Base-by-base conservation (phyloP, 129 eudicot species). In the Chrysanthemum seticuspe region DNA sequence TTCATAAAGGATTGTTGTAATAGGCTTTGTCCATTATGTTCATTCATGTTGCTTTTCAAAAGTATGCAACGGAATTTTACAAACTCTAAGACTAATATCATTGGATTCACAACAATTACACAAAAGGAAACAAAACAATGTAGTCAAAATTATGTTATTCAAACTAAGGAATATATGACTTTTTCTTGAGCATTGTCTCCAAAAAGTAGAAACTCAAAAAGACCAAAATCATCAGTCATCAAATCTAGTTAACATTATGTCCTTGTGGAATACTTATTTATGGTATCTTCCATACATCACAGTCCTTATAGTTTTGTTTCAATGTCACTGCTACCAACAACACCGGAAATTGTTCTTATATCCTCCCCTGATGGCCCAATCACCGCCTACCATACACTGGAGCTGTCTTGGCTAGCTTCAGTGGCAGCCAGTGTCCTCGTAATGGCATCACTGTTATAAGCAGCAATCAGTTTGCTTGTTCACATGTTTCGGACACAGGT, bases 401-500 rank as follows among this genome's bases (percentile, higher is more conserved):
- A 34, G 45, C 59, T 1, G 62, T 59, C 5, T 11, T 79, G 62
- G 79, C 79, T 5, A 74, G 72, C 16, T 85, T 78, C 68, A 60
- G 50, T 2, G 82, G 81, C 64, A 51, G 71, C 71, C 79, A 45
- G 59, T 81, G 79, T 14, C 89, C 89, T 31, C 82, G 79, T 21
- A 67, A 83, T 5, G 84, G 85, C 76, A 57, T 83, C 10, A n/a
- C 67, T 49, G 0, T 76, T 2, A 21, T 71, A 19, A 73, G 82
- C 23, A 81, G 68, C 62, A 62, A 80, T 25, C 63, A 53, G 44
- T 48, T 80, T 52, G 87, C 84, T 36, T 78, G 45, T 27, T 83
- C 87, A 50, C 84, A 80, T 16, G 72, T 83, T 16, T 80, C 85
- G 6, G 82, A 67, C 11, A 80, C 82, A 5, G 73, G 84, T 34